Base-by-base conservation (phyloP, 495 filamentous ascomycete genomes). In the Entonaema liquescens region DNA sequence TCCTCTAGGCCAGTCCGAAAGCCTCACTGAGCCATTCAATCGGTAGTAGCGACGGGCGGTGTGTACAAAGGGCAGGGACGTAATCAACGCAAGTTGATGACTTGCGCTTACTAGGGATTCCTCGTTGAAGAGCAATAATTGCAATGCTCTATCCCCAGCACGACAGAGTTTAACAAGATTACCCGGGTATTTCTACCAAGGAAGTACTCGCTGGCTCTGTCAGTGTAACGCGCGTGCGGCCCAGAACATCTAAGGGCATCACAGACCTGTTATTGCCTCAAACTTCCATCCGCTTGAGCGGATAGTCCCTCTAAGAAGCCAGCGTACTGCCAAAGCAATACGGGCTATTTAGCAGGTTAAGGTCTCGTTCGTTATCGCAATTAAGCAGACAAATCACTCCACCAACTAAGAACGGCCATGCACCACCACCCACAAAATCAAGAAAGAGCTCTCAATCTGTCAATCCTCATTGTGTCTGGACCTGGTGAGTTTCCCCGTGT, bases 51-150 rank as follows among this genome's bases (percentile, higher is more conserved):
- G 85, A 90, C 84, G 86, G 87, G 89, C 86, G 86, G 86, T 89
- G 85, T 90, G 85, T 88, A 89, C 82, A 89, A 89, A 89, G 85
- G 84, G 86, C 85, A 89, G 86, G 86, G 86, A 89, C 84, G 85
- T 89, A 90, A 88, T 90, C 84, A 89, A 87, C 85, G 83, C 86
- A 85, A 89, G 87, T 86, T 89, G 85, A 89, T 89, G 85, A 89
- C 85, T 88, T 85, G 83, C 84, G 85, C 86, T 88, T 89, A 89
- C 85, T 88, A 90, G 85, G 86, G 85, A 90, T 90, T 90, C 86
- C 86, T 90, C 86, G 85, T 89, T 90, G 87, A 90, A 90, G 88
- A 89, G 88, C 86, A 90, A 90, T 89, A 89, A 89, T 89, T 90
- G 86, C 86, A 90, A 90, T 90, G 87, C 86, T 89, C 86, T 90